Percentiles rank a stretch among this genome's conserved stretches.
These are phyloP conservation scores for Fusarium newnesense DNA, from an alignment of 2,329 filamentous ascomycete genomes.

Conservation along the genomic window DNA sequence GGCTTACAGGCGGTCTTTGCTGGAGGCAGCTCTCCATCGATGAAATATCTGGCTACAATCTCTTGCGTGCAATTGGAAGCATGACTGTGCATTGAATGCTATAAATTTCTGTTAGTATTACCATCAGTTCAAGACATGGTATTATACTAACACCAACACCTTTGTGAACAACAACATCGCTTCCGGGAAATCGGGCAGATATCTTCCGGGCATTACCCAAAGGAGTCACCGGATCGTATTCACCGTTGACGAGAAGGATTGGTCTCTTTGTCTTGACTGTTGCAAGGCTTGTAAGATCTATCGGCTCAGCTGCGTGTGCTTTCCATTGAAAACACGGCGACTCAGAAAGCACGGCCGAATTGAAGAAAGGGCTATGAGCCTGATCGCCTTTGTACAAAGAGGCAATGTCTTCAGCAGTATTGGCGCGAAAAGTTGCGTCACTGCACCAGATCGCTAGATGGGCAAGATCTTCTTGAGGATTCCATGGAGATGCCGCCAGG, in stretches of 20 bases:
- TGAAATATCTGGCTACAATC: not conserved
- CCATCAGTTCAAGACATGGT: not conserved
- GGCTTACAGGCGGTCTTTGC: not conserved
- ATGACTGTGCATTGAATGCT: not conserved
- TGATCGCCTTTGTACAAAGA: fast-evolving
- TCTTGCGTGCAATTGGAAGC: fast-evolving
- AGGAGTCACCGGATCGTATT: not conserved
- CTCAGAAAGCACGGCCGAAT: fast-evolving
- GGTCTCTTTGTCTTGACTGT: not conserved
- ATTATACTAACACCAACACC: not conserved
- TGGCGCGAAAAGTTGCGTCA: not conserved
- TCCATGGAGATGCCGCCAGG: not conserved
- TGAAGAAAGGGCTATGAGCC: not conserved
- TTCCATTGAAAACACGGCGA: not conserved
- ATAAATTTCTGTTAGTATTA: not conserved
- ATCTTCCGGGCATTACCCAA: not conserved
- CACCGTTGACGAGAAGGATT: not conserved
- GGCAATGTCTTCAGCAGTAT: not conserved
- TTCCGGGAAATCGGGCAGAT: not conserved
- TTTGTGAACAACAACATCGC: not conserved
- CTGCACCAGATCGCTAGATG: not conserved
- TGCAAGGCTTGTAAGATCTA: not conserved
- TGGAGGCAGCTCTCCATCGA: fast-evolving
- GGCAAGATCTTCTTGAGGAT: not conserved
- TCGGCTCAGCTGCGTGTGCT: not conserved